Conservation (phyloP, 2,329 filamentous ascomycete genomes). For the Fusarium devonianum region DNA sequence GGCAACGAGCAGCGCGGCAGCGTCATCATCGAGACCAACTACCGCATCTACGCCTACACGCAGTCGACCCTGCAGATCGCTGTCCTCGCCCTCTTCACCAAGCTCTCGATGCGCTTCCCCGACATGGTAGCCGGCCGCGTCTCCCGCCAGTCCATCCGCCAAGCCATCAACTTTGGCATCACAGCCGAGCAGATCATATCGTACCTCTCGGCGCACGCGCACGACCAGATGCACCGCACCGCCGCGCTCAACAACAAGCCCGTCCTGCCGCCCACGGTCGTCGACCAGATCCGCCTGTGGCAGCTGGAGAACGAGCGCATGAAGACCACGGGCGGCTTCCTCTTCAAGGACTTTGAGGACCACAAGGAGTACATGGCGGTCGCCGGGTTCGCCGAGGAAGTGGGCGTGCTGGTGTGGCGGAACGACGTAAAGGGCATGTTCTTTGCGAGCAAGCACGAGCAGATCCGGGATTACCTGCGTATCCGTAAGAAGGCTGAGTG, state of each 20-base stretch:
- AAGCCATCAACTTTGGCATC: conserved; percentile 88
- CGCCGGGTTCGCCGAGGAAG: conserved; percentile 82
- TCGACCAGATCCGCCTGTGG: conserved; percentile 97
- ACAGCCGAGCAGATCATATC: conserved; percentile 94
- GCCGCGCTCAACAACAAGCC: conserved; percentile 66
- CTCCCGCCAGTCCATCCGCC: conserved; percentile 85
- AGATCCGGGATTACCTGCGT: conserved; percentile 82
- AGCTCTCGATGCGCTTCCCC: conserved; percentile 87
- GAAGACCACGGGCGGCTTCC: conserved; percentile 80
- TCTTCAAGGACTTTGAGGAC: conserved; percentile 87
- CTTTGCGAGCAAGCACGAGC: conserved; percentile 90
- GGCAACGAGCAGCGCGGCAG: conserved; percentile 70
- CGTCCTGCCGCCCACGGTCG: conserved; percentile 90
- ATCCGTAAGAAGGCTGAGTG: conserved; percentile 63
- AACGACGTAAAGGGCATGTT: conserved; percentile 83
- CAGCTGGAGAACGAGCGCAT: conserved; percentile 97
- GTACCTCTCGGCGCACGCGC: conserved; percentile 90
- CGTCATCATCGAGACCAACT: conserved; percentile 98
- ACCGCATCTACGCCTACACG: conserved; percentile 96
- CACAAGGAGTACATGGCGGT: conserved; percentile 74
- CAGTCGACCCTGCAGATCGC: conserved; percentile 93
- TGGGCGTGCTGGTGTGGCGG: conserved; percentile 89
- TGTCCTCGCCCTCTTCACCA: conserved; percentile 87
- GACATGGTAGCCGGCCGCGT: conserved; percentile 94
- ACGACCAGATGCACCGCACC: conserved; percentile 87